These are phyloP conservation scores for Medicago arabica DNA, from an alignment of 306 rosid species.

Conservation along the genomic window DNA sequence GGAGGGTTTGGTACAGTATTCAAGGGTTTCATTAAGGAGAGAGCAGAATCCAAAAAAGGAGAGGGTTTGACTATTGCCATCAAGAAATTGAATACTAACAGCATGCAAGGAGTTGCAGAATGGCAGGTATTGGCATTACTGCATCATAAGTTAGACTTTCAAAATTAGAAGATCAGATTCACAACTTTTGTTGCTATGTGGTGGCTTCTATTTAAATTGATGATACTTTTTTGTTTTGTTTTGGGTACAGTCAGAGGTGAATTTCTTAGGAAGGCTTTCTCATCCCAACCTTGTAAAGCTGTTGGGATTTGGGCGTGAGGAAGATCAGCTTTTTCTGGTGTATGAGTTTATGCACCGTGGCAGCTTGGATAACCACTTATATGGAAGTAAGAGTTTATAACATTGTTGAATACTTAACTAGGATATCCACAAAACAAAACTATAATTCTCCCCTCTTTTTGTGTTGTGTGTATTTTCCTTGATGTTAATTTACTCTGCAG, in stretches of 20 bases:
- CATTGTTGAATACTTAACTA: conserved; percentile 20
- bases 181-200: conserved; percentile 10
- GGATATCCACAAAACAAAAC: background rate
- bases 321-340: conserved; percentile 58
- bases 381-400: conserved; percentile 74
- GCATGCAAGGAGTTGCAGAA: conserved; percentile 79
- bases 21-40: conserved; percentile 81
- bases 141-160: background rate
- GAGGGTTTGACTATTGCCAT: conserved; percentile 65
- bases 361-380: conserved; percentile 81
- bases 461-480: background rate
- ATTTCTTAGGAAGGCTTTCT: conserved; percentile 88
- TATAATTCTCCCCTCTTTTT: background rate
- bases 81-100: conserved; percentile 68
- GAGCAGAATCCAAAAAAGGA: conserved; percentile 45
- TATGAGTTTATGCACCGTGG: conserved; percentile 88
- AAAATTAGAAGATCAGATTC: conserved; percentile 8
- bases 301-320: conserved; percentile 72
- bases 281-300: conserved; percentile 90
- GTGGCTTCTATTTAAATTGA: conserved; percentile 12
- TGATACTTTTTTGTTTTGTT: background rate
- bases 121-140: conserved; percentile 70
- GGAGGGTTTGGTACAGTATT: conserved; percentile 93
- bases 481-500: conserved; percentile 50
- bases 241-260: conserved; percentile 80